A percentile compares a stretch with the other conserved stretches of the same genome.
Conservation (phyloP, 805 yeast genomes). For the Maudiozyma turicensis region DNA sequence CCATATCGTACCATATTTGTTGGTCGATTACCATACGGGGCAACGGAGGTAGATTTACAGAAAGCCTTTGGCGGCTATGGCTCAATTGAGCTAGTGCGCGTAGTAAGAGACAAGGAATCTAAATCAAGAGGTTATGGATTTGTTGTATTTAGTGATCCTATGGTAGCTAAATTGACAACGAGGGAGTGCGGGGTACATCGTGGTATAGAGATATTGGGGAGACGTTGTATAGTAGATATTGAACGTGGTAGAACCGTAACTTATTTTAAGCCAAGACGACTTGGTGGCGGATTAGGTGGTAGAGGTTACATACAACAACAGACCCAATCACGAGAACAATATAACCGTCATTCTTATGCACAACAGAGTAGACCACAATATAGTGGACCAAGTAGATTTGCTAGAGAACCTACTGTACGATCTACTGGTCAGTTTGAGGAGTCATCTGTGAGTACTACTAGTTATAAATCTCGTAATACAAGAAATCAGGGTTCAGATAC, state of each 20-base stretch:
- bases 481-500: constrained; percentile 9
- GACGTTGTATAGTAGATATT: constrained; percentile 57
- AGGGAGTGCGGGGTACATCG: constrained; percentile 41
- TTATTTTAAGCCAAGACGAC: constrained; percentile 60
- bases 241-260: constrained; percentile 60
- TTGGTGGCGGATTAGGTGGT: constrained; percentile 95
- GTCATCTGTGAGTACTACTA: not conserved
- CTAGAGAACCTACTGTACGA: not conserved
- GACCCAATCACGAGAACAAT: not conserved
- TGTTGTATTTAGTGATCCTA: constrained; percentile 52
- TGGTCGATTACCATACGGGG: constrained; percentile 55
- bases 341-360: not conserved
- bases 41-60: constrained; percentile 60
- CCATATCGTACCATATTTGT: constrained; percentile 75
- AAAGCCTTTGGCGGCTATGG: constrained; percentile 58
- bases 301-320: constrained; percentile 32
- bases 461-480: constrained; percentile 18
- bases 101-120: constrained; percentile 45
- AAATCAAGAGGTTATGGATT: constrained; percentile 80
- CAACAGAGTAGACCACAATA: not conserved
- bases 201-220: constrained; percentile 39
- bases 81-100: constrained; percentile 49
- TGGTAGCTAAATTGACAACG: constrained; percentile 53
- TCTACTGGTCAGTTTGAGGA: not conserved
- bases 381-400: not conserved